phyloP scores from a whole-genome alignment of 2,329 filamentous ascomycete species.

The Colletotrichum eremochloae region DNA sequence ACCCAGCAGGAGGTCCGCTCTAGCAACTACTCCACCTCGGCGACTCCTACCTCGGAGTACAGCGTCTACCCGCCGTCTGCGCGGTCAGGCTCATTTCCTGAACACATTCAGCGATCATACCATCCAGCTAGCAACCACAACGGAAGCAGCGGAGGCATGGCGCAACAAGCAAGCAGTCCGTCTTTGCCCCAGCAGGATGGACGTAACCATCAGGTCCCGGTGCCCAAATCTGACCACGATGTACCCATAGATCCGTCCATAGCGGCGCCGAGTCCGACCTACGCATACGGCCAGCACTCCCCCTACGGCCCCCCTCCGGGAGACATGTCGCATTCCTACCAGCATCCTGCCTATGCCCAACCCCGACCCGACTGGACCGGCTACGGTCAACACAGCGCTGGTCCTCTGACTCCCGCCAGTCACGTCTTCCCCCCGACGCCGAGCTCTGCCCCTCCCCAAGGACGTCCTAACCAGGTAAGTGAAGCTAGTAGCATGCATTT shows the following conservation, averaged over 20 bases:
- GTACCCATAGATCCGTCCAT: slow-evolving; percentile 99
- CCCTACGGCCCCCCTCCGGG: slow-evolving; percentile 86
- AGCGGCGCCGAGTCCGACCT: slow-evolving; percentile 91
- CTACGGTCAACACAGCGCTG: slow-evolving; percentile 69
- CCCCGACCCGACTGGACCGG: slow-evolving; percentile 81
- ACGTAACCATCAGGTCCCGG: slow-evolving; percentile 80
- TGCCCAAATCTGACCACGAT: slow-evolving; percentile 94
- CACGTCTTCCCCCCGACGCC: slow-evolving; percentile 69
- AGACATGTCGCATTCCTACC: slow-evolving; percentile 87
- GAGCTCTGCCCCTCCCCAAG: slow-evolving; percentile 66
- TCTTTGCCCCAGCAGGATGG: slow-evolving; percentile 89
- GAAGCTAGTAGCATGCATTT: not conserved
- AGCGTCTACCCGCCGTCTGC: slow-evolving; percentile 80
- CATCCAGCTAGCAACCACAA: slow-evolving; percentile 81
- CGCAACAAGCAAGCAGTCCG: slow-evolving; percentile 97
- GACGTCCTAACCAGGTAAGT: slow-evolving; percentile 73
- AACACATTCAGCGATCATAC: slow-evolving; percentile 89
- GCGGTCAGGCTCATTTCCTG: slow-evolving; percentile 87
- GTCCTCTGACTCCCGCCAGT: slow-evolving; percentile 64
- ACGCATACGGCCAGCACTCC: slow-evolving; percentile 86
- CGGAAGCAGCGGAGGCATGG: slow-evolving; percentile 89
- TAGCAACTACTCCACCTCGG: slow-evolving; percentile 78
- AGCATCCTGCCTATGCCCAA: slow-evolving; percentile 74
- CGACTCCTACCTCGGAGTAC: slow-evolving; percentile 92
- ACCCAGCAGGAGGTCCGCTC: slow-evolving; percentile 84